Percentiles rank a stretch among this genome's conserved stretches.
Conservation (phyloP, 176 grass and related monocot genomes). For the Lolium perenne region DNA sequence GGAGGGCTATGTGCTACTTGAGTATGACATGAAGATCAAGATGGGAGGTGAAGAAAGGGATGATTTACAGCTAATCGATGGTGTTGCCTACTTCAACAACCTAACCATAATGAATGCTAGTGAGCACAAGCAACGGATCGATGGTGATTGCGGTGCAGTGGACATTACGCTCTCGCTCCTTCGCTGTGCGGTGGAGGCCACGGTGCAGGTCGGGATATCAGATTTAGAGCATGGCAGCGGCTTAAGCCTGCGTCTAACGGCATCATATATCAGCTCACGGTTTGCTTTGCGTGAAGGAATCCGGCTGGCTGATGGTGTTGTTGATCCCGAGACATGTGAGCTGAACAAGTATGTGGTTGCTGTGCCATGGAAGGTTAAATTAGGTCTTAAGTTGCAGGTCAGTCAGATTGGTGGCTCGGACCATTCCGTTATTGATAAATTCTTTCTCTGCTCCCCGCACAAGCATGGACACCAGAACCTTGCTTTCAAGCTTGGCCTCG, state of each 20-base stretch:
- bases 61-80: too few species aligned
- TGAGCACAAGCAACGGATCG: too few species aligned
- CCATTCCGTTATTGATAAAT: background rate
- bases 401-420: background rate
- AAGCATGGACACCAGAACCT: background rate
- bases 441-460: background rate
- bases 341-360: constrained; percentile 8
- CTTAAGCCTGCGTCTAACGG: background rate
- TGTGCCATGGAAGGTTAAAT: background rate
- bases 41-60: too few species aligned
- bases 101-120: too few species aligned
- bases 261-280: background rate
- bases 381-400: background rate
- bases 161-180: too few species aligned
- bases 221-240: background rate
- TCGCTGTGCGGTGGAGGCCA: background rate
- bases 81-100: too few species aligned
- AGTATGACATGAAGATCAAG: too few species aligned
- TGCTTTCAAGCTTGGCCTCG: background rate
- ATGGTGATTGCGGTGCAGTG: too few species aligned
- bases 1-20: too few species aligned
- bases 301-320: background rate
- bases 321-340: background rate
- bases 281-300: constrained; percentile 3
- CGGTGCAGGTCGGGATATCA: background rate